These are phyloP conservation scores for Aspergillus sp. DNA, from an alignment of 2,329 filamentous ascomycete species.

Conservation along the genomic window DNA sequence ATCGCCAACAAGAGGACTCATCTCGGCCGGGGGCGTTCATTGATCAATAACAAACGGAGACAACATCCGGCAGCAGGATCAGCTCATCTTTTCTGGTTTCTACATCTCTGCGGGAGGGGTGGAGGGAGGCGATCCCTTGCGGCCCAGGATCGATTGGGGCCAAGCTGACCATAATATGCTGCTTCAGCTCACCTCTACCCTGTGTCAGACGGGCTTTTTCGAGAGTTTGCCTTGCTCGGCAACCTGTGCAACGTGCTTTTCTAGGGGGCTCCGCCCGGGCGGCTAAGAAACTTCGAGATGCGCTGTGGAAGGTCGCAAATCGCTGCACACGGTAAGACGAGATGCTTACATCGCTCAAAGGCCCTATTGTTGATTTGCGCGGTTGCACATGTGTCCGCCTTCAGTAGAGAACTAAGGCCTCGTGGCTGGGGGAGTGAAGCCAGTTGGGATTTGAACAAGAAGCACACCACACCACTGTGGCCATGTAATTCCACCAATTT, in stretches of 20 bases:
- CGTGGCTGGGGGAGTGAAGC: neutral
- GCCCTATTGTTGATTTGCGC: neutral
- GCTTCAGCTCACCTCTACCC: constrained; percentile 1
- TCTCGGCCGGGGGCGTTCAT: neutral
- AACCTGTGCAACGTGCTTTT: constrained; percentile 4
- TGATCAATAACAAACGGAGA: neutral
- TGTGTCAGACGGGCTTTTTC: neutral
- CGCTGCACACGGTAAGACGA: neutral
- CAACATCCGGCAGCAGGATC: neutral
- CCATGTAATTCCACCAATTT: constrained; percentile 8
- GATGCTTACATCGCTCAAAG: constrained; percentile 3
- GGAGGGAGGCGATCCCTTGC: neutral
- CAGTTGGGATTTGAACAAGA: neutral
- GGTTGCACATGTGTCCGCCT: constrained; percentile 1
- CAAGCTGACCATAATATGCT: neutral
- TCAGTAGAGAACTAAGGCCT: neutral
- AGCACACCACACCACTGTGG: neutral
- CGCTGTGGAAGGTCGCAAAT: constrained; percentile 6
- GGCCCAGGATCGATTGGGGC: constrained; percentile 4
- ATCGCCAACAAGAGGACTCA: neutral
- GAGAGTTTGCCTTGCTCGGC: constrained; percentile 2
- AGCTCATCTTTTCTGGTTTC: neutral
- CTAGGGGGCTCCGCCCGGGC: neutral
- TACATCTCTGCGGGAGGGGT: neutral
- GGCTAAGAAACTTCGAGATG: constrained; percentile 12